Percentiles rank a stretch among this genome's conserved stretches.
phyloP scores from a whole-genome alignment of 1,139 yeast species.

The Geotrichum cucujoidarum region DNA sequence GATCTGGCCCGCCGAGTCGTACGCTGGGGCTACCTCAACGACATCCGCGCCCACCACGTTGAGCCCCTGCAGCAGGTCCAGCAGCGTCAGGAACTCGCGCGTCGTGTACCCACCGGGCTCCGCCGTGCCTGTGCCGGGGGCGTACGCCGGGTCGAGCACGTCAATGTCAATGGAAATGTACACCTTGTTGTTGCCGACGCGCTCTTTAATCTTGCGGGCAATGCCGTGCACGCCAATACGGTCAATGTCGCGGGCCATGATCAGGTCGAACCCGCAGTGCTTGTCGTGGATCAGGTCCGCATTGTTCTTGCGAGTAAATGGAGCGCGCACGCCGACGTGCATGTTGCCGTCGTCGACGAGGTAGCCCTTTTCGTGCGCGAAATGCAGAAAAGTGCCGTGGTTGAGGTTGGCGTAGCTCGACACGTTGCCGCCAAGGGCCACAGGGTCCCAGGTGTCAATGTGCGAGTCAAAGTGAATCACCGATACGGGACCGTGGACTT shows the following conservation, averaged over 20 bases:
- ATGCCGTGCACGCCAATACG: constrained; percentile 44
- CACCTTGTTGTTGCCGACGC: constrained; percentile 57
- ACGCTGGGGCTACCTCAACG: constrained; percentile 74
- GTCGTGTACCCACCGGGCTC: constrained; percentile 81
- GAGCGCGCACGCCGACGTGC: constrained; percentile 69
- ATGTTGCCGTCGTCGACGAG: constrained; percentile 48
- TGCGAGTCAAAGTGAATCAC: constrained; percentile 75
- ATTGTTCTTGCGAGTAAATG: constrained; percentile 29
- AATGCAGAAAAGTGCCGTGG: constrained; percentile 77
- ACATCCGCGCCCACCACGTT: constrained; percentile 72
- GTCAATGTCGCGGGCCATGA: constrained; percentile 69
- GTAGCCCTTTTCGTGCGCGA: constrained; percentile 52
- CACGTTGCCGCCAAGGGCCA: constrained; percentile 64
- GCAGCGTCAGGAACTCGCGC: constrained; percentile 59
- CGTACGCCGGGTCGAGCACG: constrained; percentile 73
- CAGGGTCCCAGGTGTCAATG: constrained; percentile 63
- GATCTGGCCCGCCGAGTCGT: constrained; percentile 56
- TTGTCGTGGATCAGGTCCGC: constrained; percentile 60
- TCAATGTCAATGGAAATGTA: constrained; percentile 73
- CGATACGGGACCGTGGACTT: constrained; percentile 57
- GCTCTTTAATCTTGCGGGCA: constrained; percentile 48
- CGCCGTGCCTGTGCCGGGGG: constrained; percentile 80
- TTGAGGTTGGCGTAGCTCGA: constrained; percentile 44
- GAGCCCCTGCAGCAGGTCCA: constrained; percentile 54
- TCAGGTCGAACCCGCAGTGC: constrained; percentile 55